Evolutionary conservation across 352 stramenopile species (phyloP), one percentile per base, ranked within the genome.

Genomic region (Phytopythium helicoides): DNA sequence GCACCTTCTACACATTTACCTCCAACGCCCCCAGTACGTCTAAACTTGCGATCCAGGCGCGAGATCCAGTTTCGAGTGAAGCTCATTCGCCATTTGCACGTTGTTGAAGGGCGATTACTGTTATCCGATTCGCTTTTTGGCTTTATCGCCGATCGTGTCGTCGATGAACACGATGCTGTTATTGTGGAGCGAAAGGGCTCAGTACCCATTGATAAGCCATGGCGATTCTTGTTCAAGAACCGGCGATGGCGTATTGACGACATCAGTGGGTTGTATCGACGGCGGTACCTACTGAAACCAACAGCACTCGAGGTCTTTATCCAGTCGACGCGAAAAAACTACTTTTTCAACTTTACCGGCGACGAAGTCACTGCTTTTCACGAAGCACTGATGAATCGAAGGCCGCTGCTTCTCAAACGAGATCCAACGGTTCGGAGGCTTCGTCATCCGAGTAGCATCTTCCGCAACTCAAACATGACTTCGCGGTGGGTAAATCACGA

Each of bases 291-390:
- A 48, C 66, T 95, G 31, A 92, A 92, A 42, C 69, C 81, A 0
- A 92, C 76, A 8, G 85, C 85, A 1, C 53, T 95, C 36, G 85
- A 95, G 56, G 60, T 93, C 45, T 93, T 92, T 58, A 78, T 93
- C 51, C 67, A 74, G n/a, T 92, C 79, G 14, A 89, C 68, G 10
- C 76, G 78, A n/a, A 91, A 91, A 45, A 92, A 89, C 45, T 92
- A 89, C 52, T 92, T 95, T 45, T 92, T 95, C 54, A 89, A 81
- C 58, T 25, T 93, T n/a, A 26, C 52, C 0, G 67, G 70, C 23
- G 69, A 78, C 21, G 73, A 90, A 44, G 58, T 92, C 16, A 40
- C 57, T 0, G 26, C 58, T n/a, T 87, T 92, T 41, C 77, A 92
- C 60, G 69, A 89, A 31, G 72, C 70, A 6, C 63, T 94, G 21